Percentiles rank a stretch among this genome's conserved stretches.
Evolutionary conservation across 148 eudicot species (phyloP).

Genomic region (Rhododendron simsii): DNA sequence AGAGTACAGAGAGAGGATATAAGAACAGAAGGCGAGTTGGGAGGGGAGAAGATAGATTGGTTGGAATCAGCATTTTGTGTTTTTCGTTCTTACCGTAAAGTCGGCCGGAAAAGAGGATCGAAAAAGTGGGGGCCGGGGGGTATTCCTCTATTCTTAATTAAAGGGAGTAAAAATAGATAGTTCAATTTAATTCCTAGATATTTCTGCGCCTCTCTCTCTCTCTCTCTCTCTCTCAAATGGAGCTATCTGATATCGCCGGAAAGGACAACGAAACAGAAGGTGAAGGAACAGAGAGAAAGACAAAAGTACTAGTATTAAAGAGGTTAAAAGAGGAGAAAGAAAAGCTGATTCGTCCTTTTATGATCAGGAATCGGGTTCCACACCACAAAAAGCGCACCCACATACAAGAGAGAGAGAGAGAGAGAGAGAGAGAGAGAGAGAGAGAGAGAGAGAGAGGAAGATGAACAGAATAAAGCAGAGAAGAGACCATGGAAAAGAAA

Average conservation of each 20-base stretch:
- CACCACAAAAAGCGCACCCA: constrained; percentile 1
- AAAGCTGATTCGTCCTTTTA: constrained; percentile 16
- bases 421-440: not conserved
- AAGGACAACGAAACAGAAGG: not conserved
- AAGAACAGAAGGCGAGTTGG: not conserved
- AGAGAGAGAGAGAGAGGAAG: not conserved
- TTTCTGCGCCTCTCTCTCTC: not conserved
- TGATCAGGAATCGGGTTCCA: constrained; percentile 31
- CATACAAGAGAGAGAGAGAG: not conserved
- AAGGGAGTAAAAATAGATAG: not conserved
- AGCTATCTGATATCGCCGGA: no score
- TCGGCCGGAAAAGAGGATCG: constrained; percentile 19
- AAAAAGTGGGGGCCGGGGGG: constrained; percentile 6
- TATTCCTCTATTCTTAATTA: no score
- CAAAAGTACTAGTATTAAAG: not conserved
- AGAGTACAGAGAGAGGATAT: not conserved
- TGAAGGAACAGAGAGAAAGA: not conserved
- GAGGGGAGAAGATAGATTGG: not conserved
- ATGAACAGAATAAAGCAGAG: not conserved
- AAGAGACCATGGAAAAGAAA: not conserved
- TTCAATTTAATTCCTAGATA: no score
- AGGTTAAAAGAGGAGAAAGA: constrained; percentile 6
- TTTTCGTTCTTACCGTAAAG: constrained; percentile 11
- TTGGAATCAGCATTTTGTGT: constrained; percentile 1
- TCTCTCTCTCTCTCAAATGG: not conserved